Percentiles rank a stretch among this genome's conserved stretches.
These are phyloP conservation scores for Vitis hybrid DNA, from an alignment of 177 flowering plant genomes.

Conservation along the genomic window DNA sequence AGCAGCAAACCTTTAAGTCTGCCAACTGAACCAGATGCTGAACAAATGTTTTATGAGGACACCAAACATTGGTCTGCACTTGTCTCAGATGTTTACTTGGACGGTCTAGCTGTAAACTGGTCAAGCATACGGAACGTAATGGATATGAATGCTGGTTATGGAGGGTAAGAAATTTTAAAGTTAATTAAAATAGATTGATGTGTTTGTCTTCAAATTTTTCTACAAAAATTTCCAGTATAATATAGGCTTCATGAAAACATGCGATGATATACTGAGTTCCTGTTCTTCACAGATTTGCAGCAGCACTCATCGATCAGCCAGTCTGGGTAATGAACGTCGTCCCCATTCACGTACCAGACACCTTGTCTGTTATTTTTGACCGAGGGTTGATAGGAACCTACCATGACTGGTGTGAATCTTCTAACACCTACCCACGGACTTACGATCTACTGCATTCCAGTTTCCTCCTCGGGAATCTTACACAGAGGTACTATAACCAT, in stretches of 20 bases:
- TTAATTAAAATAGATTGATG: background rate
- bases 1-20: slow-evolving; percentile 59
- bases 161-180: slow-evolving; percentile 63
- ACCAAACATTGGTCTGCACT: slow-evolving; percentile 65
- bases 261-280: background rate
- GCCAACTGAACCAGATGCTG: slow-evolving; percentile 38
- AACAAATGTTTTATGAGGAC: slow-evolving; percentile 50
- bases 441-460: slow-evolving; percentile 87
- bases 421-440: slow-evolving; percentile 87
- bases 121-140: slow-evolving; percentile 73
- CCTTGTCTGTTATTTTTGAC: slow-evolving; percentile 67
- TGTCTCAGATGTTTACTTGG: slow-evolving; percentile 66
- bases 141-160: slow-evolving; percentile 98
- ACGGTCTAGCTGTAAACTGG: slow-evolving; percentile 68
- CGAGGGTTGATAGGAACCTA: slow-evolving; percentile 87
- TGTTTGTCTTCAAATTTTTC: background rate
- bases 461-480: slow-evolving; percentile 58
- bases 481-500: slow-evolving; percentile 45
- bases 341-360: slow-evolving; percentile 64
- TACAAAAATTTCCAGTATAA: no score
- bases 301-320: slow-evolving; percentile 65
- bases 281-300: slow-evolving; percentile 69
- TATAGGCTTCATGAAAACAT: no score
- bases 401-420: slow-evolving; percentile 94
- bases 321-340: slow-evolving; percentile 91